Evolutionary conservation across 257 asterid species (phyloP).

Genomic region (Agastache rugosa): DNA sequence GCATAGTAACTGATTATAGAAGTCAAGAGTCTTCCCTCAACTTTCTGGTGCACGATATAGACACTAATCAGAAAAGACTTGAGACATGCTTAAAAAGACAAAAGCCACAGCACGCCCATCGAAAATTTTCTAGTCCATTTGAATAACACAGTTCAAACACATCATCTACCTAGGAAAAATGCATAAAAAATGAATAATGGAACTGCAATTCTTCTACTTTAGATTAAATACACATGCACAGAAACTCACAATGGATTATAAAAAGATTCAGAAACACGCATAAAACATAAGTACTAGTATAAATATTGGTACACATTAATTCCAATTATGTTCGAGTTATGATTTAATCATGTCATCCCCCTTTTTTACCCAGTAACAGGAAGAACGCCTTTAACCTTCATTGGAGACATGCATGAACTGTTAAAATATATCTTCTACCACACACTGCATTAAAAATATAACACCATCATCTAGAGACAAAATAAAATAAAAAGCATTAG

Average conservation of each 20-base stretch:
- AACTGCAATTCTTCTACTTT: neutral
- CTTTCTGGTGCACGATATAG: neutral
- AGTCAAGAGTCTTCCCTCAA: neutral
- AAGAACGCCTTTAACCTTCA: neutral
- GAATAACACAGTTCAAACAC: neutral
- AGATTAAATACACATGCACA: neutral
- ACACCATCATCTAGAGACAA: slow-evolving; percentile 9
- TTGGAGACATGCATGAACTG: neutral
- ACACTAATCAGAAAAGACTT: neutral
- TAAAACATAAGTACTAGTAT: too few relatives aligned
- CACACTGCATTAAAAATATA: neutral
- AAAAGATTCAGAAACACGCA: neutral
- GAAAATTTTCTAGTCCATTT: neutral
- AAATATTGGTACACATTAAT: neutral
- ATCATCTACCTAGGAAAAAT: neutral
- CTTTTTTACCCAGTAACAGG: neutral
- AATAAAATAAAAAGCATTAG: slow-evolving; percentile 14
- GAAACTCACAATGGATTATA: neutral
- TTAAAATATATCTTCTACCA: neutral
- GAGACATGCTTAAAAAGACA: neutral
- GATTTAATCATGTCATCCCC: neutral
- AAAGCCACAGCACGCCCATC: neutral
- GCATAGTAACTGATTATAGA: neutral
- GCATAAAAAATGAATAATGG: neutral
- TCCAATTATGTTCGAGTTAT: neutral